Evolutionary conservation across 2,329 filamentous ascomycete species (phyloP), one percentile per base, ranked within the genome.

Genomic region (Aspergillus latus): DNA sequence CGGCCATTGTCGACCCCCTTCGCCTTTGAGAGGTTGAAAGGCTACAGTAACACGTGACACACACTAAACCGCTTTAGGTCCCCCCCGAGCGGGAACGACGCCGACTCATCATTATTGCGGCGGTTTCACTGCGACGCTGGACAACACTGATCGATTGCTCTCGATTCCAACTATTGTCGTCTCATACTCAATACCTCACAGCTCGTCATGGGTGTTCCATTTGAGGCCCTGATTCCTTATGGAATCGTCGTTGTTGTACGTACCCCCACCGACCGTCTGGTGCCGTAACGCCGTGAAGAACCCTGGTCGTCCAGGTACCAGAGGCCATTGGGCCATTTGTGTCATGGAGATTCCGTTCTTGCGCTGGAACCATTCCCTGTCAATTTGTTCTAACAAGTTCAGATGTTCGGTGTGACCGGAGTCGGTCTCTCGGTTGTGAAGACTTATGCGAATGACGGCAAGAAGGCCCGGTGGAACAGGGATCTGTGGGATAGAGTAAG

Each of bases 401-500:
- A 86, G 83, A 82, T 86, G 79, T 85, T 86, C 74, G 79, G 78
- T 64, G 72, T 85, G 69, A 82, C 80, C 61, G 84, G 84, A 58
- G 81, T 75, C 55, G 83, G 82, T 55, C 75, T 88, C 60, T 79
- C 79, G 58, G 79, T 80, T 63, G 75, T 85, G 67, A 81, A 80
- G 74, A 77, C 82, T 69, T 82, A 82, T 72, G 78, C 83, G 68
- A 88, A 87, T 68, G 84, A 84, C 60, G 82, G 82, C 65, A 88
- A 88, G 79, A 78, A 79, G 68, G 74, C 75, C 47, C 78, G 85
- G 68, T 82, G 83, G 71, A 83, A 82, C 61, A 72, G 82, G 61
- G 85, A 87, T 72, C 75, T 78, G 63, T 88, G 85, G 85, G 85
- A 88, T 68, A 84, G 78, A 74, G 84, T 87, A 74, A 73, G 81